These are phyloP conservation scores for Lupinus albus DNA, from an alignment of 306 rosid species.

Conservation along the genomic window DNA sequence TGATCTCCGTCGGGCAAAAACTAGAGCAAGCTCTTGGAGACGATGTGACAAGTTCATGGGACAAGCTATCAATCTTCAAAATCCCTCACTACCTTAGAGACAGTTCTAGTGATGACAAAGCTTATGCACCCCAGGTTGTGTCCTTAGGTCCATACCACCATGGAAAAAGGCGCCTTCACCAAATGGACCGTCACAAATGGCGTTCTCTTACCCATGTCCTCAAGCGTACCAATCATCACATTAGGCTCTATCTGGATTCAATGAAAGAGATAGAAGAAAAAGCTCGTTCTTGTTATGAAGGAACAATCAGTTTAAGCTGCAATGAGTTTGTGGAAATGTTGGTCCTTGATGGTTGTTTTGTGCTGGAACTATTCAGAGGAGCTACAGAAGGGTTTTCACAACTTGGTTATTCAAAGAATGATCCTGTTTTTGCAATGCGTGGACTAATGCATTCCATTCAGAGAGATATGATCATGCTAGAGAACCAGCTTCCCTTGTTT, in stretches of 20 bases:
- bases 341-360: slow-evolving; percentile 83
- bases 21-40: slow-evolving; percentile 77
- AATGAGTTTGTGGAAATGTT: slow-evolving; percentile 88
- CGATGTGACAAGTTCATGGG: slow-evolving; percentile 72
- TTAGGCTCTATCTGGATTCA: slow-evolving; percentile 57
- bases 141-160: slow-evolving; percentile 89
- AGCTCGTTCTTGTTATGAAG: slow-evolving; percentile 75
- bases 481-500: slow-evolving; percentile 82
- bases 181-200: slow-evolving; percentile 90
- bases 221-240: slow-evolving; percentile 57
- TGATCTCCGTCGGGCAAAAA: slow-evolving; percentile 65
- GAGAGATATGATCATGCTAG: slow-evolving; percentile 91
- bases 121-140: slow-evolving; percentile 72
- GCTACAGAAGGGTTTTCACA: slow-evolving; percentile 66
- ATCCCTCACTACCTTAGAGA: slow-evolving; percentile 79
- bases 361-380: slow-evolving; percentile 76
- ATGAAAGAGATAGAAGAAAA: slow-evolving; percentile 78
- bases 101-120: slow-evolving; percentile 74
- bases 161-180: slow-evolving; percentile 75
- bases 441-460: slow-evolving; percentile 90
- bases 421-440: slow-evolving; percentile 90
- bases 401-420: slow-evolving; percentile 71
- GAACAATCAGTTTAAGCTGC: slow-evolving; percentile 61
- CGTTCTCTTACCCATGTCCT: slow-evolving; percentile 74
- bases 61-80: slow-evolving; percentile 67